A percentile compares a stretch with the other conserved stretches of the same genome.
Conservation (phyloP, 148 eudicot species). For the Vaccinium macrocarpon region DNA sequence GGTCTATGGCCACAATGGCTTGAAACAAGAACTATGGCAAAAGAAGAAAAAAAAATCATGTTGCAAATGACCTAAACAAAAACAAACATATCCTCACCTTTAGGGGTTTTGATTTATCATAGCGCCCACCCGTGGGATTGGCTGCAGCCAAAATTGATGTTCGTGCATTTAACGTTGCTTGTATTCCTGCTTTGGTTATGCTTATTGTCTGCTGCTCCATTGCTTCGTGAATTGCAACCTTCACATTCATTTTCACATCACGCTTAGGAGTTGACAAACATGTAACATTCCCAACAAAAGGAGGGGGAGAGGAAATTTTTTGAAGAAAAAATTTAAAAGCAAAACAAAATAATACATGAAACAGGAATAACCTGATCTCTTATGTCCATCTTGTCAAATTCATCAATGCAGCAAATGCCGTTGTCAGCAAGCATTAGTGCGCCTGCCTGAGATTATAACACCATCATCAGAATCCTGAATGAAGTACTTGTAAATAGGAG, state of each 20-base stretch:
- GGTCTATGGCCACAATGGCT: not conserved
- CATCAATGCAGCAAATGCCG: constrained; percentile 97
- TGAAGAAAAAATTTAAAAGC: not conserved
- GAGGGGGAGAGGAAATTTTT: not conserved
- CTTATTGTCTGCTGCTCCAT: constrained; percentile 99
- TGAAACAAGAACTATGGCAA: not conserved
- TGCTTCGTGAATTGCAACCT: constrained; percentile 99
- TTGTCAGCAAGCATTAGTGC: constrained; percentile 99
- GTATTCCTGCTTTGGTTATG: constrained; percentile 99
- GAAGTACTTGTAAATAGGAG: not conserved
- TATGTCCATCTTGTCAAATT: constrained; percentile 97
- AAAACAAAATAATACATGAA: not conserved
- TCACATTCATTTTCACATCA: constrained; percentile 15
- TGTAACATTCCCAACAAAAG: not conserved
- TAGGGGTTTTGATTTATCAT: constrained; percentile 92
- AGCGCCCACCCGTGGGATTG: constrained; percentile 95
- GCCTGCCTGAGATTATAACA: constrained; percentile 69
- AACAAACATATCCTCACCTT: constrained; percentile 45
- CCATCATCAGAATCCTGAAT: constrained; percentile 21
- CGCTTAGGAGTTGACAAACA: constrained; percentile 9
- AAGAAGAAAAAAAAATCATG: not conserved
- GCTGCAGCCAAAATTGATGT: constrained; percentile 99
- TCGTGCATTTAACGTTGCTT: constrained; percentile 93
- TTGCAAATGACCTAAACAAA: not conserved
- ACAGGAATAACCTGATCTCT: constrained; percentile 77